Base-by-base conservation (phyloP, 169 alveolate genomes). In the Eimeria acervulina region DNA sequence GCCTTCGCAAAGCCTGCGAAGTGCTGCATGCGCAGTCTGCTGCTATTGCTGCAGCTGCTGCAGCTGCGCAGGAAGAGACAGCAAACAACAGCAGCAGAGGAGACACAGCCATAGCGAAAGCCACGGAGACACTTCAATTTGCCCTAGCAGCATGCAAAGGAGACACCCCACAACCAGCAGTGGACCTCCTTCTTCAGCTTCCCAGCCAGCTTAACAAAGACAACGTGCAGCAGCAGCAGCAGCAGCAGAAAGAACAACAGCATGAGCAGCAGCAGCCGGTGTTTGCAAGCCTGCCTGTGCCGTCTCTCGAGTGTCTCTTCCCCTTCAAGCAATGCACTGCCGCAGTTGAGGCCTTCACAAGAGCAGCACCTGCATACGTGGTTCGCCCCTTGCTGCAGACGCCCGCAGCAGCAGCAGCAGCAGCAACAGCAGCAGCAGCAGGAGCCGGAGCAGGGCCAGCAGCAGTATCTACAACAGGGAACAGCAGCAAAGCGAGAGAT, bases 191-290 rank as follows among this genome's bases (percentile, higher is more conserved):
- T 59, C 80, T 87, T 19, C 83, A 87, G 44, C 28, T 87, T 44
- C 81, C 63, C 76, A 52, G 52, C 55, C 44, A 26, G 52, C n/a
- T 15, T 52, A 66, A 6, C 31, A 13, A 21, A 21, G 47, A 21
- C 92, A 31, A 17, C n/a, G 51, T 31, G 84, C 47, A 28, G 12
- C 38, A 38, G 36, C 84, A 4, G 89, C 63, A 40, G 93, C 33
- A 52, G 47, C 33, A 52, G 28, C 55, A 68, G 47, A 19, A 52
- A 52, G 28, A 83, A 31, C 66, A 88, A 63, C 96, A 94, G 81
- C 94, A 94, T 8, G 94, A 52, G 83, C 44, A 83, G 28, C 66
- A 88, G 78, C 96, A 94, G 81, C 96, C 96, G 23, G 94, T 42
- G 80, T 68, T 83, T 21, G 51, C 44, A 8, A 44, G 81, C 38